Percentiles rank a stretch among this genome's conserved stretches.
Conservation (phyloP, 306 rosid genomes). For the Malus sieversii region DNA sequence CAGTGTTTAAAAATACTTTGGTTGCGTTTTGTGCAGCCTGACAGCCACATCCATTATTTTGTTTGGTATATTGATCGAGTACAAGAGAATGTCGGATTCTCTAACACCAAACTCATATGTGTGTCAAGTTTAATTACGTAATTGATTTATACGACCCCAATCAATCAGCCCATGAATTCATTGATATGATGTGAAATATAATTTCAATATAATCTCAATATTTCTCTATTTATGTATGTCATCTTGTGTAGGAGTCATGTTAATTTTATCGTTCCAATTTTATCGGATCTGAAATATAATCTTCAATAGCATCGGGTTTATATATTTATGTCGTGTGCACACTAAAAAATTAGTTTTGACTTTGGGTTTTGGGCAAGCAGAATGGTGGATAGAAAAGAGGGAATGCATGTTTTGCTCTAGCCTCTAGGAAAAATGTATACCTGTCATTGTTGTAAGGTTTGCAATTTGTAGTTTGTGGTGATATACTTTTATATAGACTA, state of each 20-base stretch:
- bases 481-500: not conserved
- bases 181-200: not conserved
- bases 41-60: not conserved
- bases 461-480: not conserved
- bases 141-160: not conserved
- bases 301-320: not conserved
- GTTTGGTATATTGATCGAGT: not conserved
- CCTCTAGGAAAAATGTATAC: not conserved
- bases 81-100: not conserved
- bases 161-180: not conserved
- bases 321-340: not conserved
- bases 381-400: not conserved
- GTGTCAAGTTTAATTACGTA: not conserved
- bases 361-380: not conserved
- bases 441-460: not conserved
- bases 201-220: not conserved
- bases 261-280: no score
- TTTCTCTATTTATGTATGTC: no score
- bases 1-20: not conserved
- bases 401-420: not conserved
- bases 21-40: not conserved
- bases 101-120: not conserved
- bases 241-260: no score
- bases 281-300: not conserved
- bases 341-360: slow-evolving; percentile 1